Evolutionary conservation across 1,284 basidiomycete species (phyloP).

Genomic region (Tilletia walkeri): DNA sequence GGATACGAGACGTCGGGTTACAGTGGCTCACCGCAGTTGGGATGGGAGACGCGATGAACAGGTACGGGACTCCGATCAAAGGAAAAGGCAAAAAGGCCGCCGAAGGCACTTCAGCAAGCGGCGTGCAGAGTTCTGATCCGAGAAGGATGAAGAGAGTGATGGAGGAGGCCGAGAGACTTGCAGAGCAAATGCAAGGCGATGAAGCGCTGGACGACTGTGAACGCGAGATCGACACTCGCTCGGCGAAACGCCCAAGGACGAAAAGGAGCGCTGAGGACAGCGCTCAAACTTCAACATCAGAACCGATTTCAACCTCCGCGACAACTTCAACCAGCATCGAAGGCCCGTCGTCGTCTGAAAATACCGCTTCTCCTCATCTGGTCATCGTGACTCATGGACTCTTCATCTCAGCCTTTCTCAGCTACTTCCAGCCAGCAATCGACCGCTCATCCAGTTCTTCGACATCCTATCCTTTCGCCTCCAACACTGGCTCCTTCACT

Average conservation of each 20-base stretch:
- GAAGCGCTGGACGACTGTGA: not conserved
- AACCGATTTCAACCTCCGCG: not conserved
- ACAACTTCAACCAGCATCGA: not conserved
- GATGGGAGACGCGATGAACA: not conserved
- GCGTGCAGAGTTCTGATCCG: not conserved
- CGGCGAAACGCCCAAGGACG: not conserved
- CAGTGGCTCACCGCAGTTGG: constrained; percentile 26
- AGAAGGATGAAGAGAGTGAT: not conserved
- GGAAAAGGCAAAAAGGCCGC: not conserved
- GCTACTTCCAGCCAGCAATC: constrained; percentile 26
- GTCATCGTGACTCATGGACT: constrained; percentile 49
- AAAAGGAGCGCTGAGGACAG: no score
- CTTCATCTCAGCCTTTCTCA: constrained; percentile 47
- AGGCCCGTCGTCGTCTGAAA: no score
- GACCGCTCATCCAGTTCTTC: constrained; percentile 18
- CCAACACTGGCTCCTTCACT: constrained; percentile 41
- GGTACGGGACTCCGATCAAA: not conserved
- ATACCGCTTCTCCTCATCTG: constrained; percentile 29
- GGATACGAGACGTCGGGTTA: constrained; percentile 24
- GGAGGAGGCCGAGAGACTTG: not conserved
- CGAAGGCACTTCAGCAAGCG: not conserved
- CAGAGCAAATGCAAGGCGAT: not conserved
- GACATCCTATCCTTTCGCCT: constrained; percentile 32
- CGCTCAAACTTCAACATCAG: no score
- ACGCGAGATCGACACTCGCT: not conserved